phyloP scores from a whole-genome alignment of 805 yeast species.

The Barnettozyma siamensis region DNA sequence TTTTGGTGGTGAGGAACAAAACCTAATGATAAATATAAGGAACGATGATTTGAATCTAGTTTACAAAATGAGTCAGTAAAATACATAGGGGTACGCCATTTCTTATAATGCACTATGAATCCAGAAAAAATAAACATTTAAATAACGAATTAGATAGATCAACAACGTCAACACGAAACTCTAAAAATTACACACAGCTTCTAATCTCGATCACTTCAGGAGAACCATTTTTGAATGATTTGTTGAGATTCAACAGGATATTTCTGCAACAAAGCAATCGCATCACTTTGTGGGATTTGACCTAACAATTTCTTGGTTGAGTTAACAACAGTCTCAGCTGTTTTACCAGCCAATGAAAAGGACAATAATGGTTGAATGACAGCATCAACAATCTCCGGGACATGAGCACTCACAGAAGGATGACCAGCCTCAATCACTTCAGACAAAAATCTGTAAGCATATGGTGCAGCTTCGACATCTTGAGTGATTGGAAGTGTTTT shows the following conservation, averaged over 20 bases:
- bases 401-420: slow-evolving; percentile 46
- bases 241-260: slow-evolving; percentile 58
- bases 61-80: background rate
- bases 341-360: slow-evolving; percentile 59
- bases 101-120: too few species aligned
- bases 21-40: background rate
- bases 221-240: slow-evolving; percentile 56
- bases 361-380: slow-evolving; percentile 72
- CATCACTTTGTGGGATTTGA: slow-evolving; percentile 63
- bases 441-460: slow-evolving; percentile 67
- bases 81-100: too few species aligned
- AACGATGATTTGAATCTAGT: background rate
- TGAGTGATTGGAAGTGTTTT: slow-evolving; percentile 72
- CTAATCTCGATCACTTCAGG: slow-evolving; percentile 27
- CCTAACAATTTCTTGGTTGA: slow-evolving; percentile 61
- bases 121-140: too few species aligned
- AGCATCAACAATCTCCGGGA: slow-evolving; percentile 58
- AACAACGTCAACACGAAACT: background rate
- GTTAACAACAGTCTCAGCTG: slow-evolving; percentile 59
- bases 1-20: background rate
- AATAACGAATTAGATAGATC: too few species aligned
- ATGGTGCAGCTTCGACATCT: slow-evolving; percentile 87
- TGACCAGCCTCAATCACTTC: slow-evolving; percentile 67
- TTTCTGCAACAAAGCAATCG: slow-evolving; percentile 54
- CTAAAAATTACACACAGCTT: too few species aligned